Base-by-base conservation (phyloP, 352 stramenopile species). In the Lagenidium sp. region DNA sequence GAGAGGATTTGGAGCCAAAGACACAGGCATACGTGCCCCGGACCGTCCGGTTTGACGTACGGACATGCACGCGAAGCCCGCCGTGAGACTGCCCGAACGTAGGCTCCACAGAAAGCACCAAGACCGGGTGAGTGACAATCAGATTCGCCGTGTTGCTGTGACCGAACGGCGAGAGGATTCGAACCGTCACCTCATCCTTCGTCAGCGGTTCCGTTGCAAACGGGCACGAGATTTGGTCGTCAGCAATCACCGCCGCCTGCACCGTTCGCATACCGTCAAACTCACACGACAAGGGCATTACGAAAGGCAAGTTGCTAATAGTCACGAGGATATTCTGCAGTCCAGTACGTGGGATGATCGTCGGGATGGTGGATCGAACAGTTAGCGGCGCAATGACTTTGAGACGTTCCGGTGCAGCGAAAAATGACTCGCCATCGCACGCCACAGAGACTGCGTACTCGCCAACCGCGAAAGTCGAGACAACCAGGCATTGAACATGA, bases 41-140 rank as follows among this genome's bases (percentile, higher is more conserved):
- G n/a, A n/a, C n/a, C n/a, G n/a, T n/a, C n/a, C n/a, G n/a, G n/a
- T n/a, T n/a, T n/a, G n/a, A n/a, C n/a, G n/a, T n/a, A n/a, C n/a
- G 32, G 10, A 51, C 22, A 23, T 32, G 35, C 3, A 53, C 16
- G 6, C 16, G n/a, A 13, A 31, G 29, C 19, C 40, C 29, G 7
- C 37, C 37, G 16, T 31, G 16, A 20, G 50, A 38, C 30, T 51
- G 43, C 13, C 29, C 42, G 32, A 43, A 57, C 4, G 10, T 10
- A 28, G 50, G 50, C 4, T 15, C 20, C 19, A 41, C 29, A 4
- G 12, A 24, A 8, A 13, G 4, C 13, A 51, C 24, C 6, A 51
- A 28, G 3, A 57, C 3, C 12, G 50, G 42, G 15, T 41, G 30
- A 11, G 31, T 25, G 13, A 57, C 13, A 16, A 44, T 11, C 21